phyloP scores from a whole-genome alignment of 2,329 filamentous ascomycete species.

The Calonectria fujianensis region DNA sequence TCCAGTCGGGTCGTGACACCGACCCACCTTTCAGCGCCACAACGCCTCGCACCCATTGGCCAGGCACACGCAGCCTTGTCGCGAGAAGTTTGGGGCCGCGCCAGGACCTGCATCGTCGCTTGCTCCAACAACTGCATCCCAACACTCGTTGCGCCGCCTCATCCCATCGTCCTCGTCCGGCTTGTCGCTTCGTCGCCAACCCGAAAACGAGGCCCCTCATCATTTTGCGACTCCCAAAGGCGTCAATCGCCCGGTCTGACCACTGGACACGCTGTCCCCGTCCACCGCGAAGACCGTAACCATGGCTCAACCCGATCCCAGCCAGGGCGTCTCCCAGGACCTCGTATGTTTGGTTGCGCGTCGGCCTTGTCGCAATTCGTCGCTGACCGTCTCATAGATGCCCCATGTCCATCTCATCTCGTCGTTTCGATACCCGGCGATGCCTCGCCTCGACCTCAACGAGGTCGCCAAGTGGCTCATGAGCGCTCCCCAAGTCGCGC shows the following conservation, averaged over 20 bases:
- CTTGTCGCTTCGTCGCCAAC: constrained; percentile 34
- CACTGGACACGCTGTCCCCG: constrained; percentile 39
- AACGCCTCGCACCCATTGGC: constrained; percentile 53
- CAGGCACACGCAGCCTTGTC: constrained; percentile 56
- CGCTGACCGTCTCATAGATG: constrained; percentile 72
- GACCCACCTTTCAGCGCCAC: constrained; percentile 47
- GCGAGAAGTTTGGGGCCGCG: constrained; percentile 63
- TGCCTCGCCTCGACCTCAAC: constrained; percentile 81
- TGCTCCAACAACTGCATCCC: constrained; percentile 49
- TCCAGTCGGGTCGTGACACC: constrained; percentile 19
- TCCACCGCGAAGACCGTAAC: constrained; percentile 52
- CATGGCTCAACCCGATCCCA: constrained; percentile 66
- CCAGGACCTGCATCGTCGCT: constrained; percentile 45
- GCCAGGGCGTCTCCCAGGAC: constrained; percentile 65
- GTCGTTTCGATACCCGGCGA: constrained; percentile 85
- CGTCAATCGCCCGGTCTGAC: constrained; percentile 47
- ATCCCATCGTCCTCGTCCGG: constrained; percentile 42
- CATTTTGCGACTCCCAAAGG: constrained; percentile 33
- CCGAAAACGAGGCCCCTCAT: constrained; percentile 7
- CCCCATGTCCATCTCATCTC: constrained; percentile 94
- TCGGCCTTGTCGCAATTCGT: constrained; percentile 23
- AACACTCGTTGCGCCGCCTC: constrained; percentile 51
- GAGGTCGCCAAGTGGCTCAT: constrained; percentile 90
- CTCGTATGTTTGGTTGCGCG: constrained; percentile 58
- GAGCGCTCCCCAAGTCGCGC: constrained; percentile 88